Base-by-base conservation (phyloP, 805 yeast genomes). In the Myxozyma neotropica region DNA sequence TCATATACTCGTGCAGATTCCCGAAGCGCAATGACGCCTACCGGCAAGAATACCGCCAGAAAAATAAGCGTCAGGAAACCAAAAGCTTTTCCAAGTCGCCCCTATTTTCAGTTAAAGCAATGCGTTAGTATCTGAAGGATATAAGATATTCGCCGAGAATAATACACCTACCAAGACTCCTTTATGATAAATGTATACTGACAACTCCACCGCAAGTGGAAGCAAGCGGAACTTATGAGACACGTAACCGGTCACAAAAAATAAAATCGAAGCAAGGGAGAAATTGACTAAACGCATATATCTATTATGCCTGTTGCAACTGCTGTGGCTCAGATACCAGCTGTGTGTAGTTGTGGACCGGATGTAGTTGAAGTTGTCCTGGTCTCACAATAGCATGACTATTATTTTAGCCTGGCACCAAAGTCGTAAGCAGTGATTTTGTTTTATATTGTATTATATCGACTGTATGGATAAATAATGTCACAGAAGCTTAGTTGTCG, bases 221-320 rank as follows among this genome's bases (percentile, higher is more conserved):
- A 61, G 46, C 6, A 50, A 53, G 17, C 51, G 46, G 40, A 47
- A 61, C 38, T 57, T 49, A 31, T 61, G 64, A n/a, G 64, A 57
- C 26, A 50, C 47, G 50, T 52, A 61, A 29, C 64, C 64, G 27
- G 64, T 57, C 10, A 48, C 21, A 53, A 57, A 61, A 6, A 53
- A 24, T 2, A 57, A n/a, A n/a, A 47, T 35, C 5, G 64, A 53
- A 4, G 39, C 27, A 17, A 50, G 38, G 8, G 46, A 45, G 54
- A 46, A 43, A 5, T 40, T 12, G 10, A 52, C 42, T 13, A 55
- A 17, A 26, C 63, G 63, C 63, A 59, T 59, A 19, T 36, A 56
- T n/a, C n/a, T n/a, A n/a, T n/a, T n/a, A n/a, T n/a, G n/a, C n/a
- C n/a, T n/a, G n/a, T n/a, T n/a, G n/a, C n/a, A n/a, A n/a, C n/a